Base-by-base conservation (phyloP, 768 basidiomycete genomes). In the Pisolithus albus region DNA sequence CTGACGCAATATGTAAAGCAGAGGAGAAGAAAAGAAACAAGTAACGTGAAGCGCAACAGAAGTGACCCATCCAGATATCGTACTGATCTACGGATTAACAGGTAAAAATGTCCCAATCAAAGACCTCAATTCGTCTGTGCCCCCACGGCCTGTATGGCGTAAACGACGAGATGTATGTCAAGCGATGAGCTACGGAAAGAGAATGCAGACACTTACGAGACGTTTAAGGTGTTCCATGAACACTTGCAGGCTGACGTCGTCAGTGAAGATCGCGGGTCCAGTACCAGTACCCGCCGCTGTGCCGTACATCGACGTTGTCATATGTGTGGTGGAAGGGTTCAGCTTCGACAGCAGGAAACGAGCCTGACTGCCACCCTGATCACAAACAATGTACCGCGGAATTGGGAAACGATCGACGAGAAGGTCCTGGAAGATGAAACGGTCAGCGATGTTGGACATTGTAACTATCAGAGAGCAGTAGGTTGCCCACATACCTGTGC, bases 181-280 rank as follows among this genome's bases (percentile, higher is more conserved):
- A 7, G 15, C 3, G 21, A 1, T 37, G 3, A 18, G 44, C 18
- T 1, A 18, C 46, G 36, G 56, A 23, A 9, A 4, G 49, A 38
- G 19, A 28, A 32, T 41, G 18, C 26, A 36, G 49, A 26, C 7
- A 73, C 84, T 63, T 60, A 86, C 93, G 74, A 97, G 70, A 62
- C 92, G 84, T 69, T 95, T 96, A 70, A 97, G 73, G 73, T 94
- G 90, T 63, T 96, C 94, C 93, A 93, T 94, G 75, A 96, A 95
- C 51, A 94, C 88, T 68, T 94, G 91, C 71, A 97, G 79, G 66
- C 92, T 96, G 56, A 98, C 95, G 68, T 99, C 95, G 65, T 98
- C 96, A 50, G 96, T 99, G 68, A 97, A 96, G 68, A 99, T 97
- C 15, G 92, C 90, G 68, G 92, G 88, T 5, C 94, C 94, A 2